phyloP scores from a whole-genome alignment of 352 stramenopile genomes.

The Phytophthora sp. region DNA sequence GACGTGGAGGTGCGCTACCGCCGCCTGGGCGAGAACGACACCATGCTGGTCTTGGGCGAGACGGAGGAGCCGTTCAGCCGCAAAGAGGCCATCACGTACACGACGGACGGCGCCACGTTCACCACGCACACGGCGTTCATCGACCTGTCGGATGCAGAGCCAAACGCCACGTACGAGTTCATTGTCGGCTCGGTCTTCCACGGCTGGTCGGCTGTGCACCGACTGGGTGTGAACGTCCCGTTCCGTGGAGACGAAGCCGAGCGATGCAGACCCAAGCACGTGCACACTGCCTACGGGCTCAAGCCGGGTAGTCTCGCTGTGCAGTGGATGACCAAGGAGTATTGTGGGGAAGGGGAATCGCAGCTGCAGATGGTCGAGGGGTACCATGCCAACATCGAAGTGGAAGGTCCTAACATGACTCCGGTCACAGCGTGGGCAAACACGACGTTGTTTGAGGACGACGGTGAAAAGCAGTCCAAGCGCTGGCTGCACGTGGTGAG shows the following conservation, averaged over 20 bases:
- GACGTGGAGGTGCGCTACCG: conserved; percentile 66
- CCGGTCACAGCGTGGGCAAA: conserved; percentile 52
- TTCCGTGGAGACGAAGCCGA: conserved; percentile 49
- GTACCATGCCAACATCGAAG: conserved; percentile 53
- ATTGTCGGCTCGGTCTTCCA: conserved; percentile 80
- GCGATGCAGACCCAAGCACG: conserved; percentile 75
- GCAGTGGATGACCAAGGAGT: conserved; percentile 81
- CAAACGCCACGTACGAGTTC: conserved; percentile 57
- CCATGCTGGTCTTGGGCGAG: conserved; percentile 19
- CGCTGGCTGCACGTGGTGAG: conserved; percentile 75
- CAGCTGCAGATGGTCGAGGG: conserved; percentile 67
- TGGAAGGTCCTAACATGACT: conserved; percentile 36
- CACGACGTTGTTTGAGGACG: conserved; percentile 74
- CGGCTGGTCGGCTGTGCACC: conserved; percentile 77
- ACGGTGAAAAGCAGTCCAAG: conserved; percentile 56
- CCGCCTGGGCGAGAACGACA: conserved; percentile 40
- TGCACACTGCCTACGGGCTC: conserved; percentile 80
- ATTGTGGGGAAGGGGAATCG: conserved; percentile 46
- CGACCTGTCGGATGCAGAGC: conserved; percentile 25
- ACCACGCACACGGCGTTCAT: conserved; percentile 77
- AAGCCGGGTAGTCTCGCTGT: conserved; percentile 66
- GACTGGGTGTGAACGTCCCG: conserved; percentile 55
- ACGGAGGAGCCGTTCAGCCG: conserved; percentile 40
- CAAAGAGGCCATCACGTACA: conserved; percentile 63
- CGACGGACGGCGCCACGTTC: conserved; percentile 52